Percentiles rank a stretch among this genome's conserved stretches.
phyloP scores from a whole-genome alignment of 2,329 filamentous ascomycete species.

The Elsinoe perseae region DNA sequence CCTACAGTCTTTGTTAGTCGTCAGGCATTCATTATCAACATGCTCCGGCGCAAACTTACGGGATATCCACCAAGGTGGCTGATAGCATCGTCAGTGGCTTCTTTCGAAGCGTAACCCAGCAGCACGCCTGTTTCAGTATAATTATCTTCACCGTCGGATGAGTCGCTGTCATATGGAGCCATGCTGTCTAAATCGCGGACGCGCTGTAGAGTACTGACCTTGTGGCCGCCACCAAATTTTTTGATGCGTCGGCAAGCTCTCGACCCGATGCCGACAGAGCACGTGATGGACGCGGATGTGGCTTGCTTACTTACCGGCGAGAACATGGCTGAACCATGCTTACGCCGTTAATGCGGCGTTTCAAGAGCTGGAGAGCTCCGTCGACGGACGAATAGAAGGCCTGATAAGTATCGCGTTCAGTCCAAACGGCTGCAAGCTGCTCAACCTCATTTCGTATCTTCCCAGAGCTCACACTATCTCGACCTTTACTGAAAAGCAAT shows the following conservation, averaged over 20 bases:
- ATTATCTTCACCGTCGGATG: slow-evolving; percentile 59
- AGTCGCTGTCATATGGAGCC: slow-evolving; percentile 81
- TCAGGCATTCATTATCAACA: background rate
- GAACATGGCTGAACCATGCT: background rate
- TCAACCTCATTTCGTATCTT: background rate
- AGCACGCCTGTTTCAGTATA: slow-evolving; percentile 80
- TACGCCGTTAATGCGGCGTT: background rate
- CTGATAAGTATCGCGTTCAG: background rate
- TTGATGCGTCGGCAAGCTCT: slow-evolving; percentile 4
- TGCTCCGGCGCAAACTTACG: slow-evolving; percentile 48
- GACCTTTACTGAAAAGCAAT: too few relatives aligned
- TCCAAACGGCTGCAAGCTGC: background rate
- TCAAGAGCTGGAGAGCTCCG: background rate
- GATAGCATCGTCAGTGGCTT: slow-evolving; percentile 70
- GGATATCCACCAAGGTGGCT: slow-evolving; percentile 83
- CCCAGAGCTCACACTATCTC: too few relatives aligned
- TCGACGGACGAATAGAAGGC: background rate
- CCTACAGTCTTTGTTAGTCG: slow-evolving; percentile 43
- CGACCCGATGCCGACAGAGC: background rate
- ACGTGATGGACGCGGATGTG: background rate
- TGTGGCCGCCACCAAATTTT: slow-evolving; percentile 2
- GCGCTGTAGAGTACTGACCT: background rate
- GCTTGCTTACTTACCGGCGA: background rate
- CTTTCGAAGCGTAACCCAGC: slow-evolving; percentile 78
- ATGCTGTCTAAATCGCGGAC: slow-evolving; percentile 42